Evolutionary conservation across 2,329 filamentous ascomycete genomes (phyloP), one percentile per base, ranked within the genome.

Genomic region (Talaromyces albobiverticillius): DNA sequence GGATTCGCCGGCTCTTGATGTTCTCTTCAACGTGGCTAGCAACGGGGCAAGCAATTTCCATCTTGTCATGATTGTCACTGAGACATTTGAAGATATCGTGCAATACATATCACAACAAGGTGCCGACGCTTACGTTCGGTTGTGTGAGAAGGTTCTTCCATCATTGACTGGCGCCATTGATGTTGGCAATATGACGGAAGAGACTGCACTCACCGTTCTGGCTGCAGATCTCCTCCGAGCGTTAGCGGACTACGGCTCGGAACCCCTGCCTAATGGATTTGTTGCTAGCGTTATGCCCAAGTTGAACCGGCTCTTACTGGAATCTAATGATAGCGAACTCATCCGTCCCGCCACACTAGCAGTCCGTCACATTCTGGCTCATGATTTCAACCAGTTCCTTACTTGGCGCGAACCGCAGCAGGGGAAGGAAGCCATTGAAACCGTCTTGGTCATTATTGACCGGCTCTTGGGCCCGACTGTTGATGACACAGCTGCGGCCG

Each of bases 401-500:
- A 83, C 82, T 59, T 99, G 91, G 87, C 85, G 86, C 32, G 90
- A 96, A 66, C 78, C 81, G 20, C 84, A 86, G 60, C 83, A 81
- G 42, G 88, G 89, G 38, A 90, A 90, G 63, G 88, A 85, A 34
- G 93, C 93, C 14, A 81, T 96, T 10, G 92, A 97, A 70, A 86
- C 95, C 26, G 90, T 90, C 55, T 82, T 99, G 46, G 84, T 90
- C 60, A 94, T 99, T 62, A 90, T 99, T 59, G 94, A 96, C 69
- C 89, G 93, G 46, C 82, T 99, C 4, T 82, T 99, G 26, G 87
- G 89, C 3, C 87, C 89, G 1, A 75, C 81, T 1, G 87, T 97
- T n/a, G 89, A 95, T 64, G 94, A 99, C 65, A 90, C 93, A 64
- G 89, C 91, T 16, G 94, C 93, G 4, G 90, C 91, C n/a, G 93